These are phyloP conservation scores for Volvox africanus DNA, from an alignment of 139 green algal genomes.

Conservation along the genomic window DNA sequence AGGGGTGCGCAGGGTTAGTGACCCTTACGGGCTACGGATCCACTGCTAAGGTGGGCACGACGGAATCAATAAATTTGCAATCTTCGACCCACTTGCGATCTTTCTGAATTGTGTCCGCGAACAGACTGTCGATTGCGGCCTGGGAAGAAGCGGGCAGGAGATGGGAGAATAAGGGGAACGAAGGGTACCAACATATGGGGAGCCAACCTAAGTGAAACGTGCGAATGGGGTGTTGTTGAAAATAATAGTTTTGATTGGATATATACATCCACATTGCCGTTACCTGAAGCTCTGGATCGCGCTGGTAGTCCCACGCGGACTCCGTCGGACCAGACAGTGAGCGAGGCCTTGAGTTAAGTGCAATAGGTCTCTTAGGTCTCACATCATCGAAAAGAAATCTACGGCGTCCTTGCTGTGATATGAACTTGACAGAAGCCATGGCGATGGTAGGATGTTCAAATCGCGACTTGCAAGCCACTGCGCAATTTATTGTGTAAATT, in stretches of 20 bases:
- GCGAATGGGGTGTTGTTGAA: neutral
- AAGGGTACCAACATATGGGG: neutral
- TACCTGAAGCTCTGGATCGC: slow-evolving; percentile 1
- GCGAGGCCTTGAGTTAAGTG: neutral
- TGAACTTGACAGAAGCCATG: neutral
- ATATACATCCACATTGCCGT: neutral
- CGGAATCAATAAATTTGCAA: neutral
- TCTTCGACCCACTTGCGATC: neutral
- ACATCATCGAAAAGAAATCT: neutral
- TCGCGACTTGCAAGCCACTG: neutral
- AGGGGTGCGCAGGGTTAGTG: neutral
- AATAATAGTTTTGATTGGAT: neutral
- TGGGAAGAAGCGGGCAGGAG: neutral
- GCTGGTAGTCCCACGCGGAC: neutral
- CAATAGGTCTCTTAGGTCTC: neutral
- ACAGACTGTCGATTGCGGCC: neutral
- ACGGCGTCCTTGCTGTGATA: no score
- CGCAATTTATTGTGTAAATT: no score
- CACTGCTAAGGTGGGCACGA: neutral
- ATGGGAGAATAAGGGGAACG: neutral
- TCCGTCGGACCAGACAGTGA: neutral
- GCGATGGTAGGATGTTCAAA: neutral
- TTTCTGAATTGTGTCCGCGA: neutral
- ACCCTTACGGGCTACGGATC: neutral
- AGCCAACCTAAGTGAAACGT: neutral